Conservation (phyloP, 2,329 filamentous ascomycete species). For the Daldinia eschscholtzii region DNA sequence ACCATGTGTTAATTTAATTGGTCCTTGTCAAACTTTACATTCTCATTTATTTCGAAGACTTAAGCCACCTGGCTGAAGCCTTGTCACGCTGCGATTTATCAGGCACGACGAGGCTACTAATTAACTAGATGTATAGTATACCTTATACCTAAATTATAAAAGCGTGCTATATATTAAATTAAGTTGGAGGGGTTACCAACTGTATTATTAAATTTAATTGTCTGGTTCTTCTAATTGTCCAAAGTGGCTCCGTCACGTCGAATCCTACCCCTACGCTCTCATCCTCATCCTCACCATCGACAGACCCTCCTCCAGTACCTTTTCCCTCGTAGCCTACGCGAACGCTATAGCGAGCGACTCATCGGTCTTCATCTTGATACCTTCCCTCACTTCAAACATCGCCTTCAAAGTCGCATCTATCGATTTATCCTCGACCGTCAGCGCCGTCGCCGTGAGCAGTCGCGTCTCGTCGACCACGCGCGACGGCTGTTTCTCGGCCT, state of each 20-base stretch:
- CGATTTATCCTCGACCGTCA: slow-evolving; percentile 77
- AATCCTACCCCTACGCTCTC: slow-evolving; percentile 55
- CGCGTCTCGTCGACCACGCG: slow-evolving; percentile 61
- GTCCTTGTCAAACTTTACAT: slow-evolving; percentile 12
- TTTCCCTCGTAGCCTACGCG: slow-evolving; percentile 72
- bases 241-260: slow-evolving; percentile 62
- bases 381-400: slow-evolving; percentile 76
- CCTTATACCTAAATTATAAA: slow-evolving; percentile 42
- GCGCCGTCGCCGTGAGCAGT: slow-evolving; percentile 64
- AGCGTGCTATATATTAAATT: slow-evolving; percentile 19
- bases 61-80: slow-evolving; percentile 15
- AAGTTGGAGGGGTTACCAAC: not conserved
- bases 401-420: slow-evolving; percentile 82
- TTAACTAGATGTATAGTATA: slow-evolving; percentile 21
- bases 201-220: slow-evolving; percentile 5
- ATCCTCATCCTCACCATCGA: slow-evolving; percentile 58
- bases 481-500: slow-evolving; percentile 61
- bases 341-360: slow-evolving; percentile 74
- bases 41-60: slow-evolving; percentile 11
- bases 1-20: slow-evolving; percentile 40
- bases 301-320: slow-evolving; percentile 73
- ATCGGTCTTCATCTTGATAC: slow-evolving; percentile 80
- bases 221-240: slow-evolving; percentile 23
- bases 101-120: slow-evolving; percentile 18
- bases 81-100: slow-evolving; percentile 24